phyloP scores from a whole-genome alignment of 192 early-diverging fungal genomes.

The Linnemannia hyalina region DNA sequence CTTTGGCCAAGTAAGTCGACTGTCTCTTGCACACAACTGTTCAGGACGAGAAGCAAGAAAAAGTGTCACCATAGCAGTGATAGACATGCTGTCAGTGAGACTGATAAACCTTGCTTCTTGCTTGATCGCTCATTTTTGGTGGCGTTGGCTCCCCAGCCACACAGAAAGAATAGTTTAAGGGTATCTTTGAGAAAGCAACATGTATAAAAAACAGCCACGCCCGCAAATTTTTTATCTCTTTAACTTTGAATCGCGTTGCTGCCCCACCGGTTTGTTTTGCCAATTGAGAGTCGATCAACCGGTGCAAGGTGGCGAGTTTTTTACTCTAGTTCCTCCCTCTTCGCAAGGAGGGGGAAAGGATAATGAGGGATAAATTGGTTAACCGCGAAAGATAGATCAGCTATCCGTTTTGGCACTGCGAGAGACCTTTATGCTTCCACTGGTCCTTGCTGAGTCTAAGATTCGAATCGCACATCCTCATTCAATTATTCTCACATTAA shows the following conservation, averaged over 20 bases:
- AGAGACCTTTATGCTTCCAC: not conserved
- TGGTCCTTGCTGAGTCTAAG: not conserved
- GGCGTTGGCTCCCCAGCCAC: not conserved
- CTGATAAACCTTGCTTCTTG: too few species aligned
- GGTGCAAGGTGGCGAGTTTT: conserved; percentile 31
- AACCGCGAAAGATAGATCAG: conserved; percentile 35
- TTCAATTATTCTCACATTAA: not conserved
- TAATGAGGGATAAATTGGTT: conserved; percentile 45
- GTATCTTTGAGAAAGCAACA: not conserved
- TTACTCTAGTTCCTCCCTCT: conserved; percentile 27
- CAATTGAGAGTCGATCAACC: conserved; percentile 31
- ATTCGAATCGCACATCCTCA: not conserved
- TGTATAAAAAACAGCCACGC: conserved; percentile 10
- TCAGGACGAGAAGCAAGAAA: too few species aligned
- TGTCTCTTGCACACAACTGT: not conserved
- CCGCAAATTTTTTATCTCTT: conserved; percentile 2
- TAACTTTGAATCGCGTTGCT: conserved; percentile 47
- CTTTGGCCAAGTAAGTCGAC: conserved; percentile 13
- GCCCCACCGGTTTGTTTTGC: conserved; percentile 16
- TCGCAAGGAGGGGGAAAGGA: not conserved
- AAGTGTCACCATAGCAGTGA: too few species aligned
- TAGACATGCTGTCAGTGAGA: not conserved
- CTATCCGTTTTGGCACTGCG: conserved; percentile 1
- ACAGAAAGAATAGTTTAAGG: not conserved
- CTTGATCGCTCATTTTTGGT: not conserved